Percentiles rank a stretch among this genome's conserved stretches.
Evolutionary conservation across 331 rosid genomes (phyloP).

Genomic region (Malus hybrid): DNA sequence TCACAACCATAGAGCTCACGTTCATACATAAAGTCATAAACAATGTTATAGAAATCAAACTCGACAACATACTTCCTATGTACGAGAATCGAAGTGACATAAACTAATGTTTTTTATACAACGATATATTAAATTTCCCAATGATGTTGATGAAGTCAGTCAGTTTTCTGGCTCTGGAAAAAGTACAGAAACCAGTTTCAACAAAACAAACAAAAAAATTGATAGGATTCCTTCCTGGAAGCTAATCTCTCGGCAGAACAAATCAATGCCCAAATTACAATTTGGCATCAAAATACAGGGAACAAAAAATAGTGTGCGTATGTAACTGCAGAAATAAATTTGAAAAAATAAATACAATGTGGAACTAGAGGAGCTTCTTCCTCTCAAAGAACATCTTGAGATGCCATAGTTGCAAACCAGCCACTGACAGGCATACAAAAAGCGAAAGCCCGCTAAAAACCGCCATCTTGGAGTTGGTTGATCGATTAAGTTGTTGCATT

Average conservation of each 20-base stretch:
- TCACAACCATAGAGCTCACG: no score
- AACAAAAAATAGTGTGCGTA: neutral
- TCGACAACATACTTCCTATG: no score
- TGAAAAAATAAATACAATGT: neutral
- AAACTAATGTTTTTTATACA: no score
- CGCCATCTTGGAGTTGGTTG: constrained; percentile 69
- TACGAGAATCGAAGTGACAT: no score
- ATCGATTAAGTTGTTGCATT: constrained; percentile 74
- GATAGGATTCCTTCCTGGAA: neutral
- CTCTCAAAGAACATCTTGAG: constrained; percentile 88
- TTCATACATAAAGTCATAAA: no score
- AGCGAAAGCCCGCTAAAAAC: constrained; percentile 72
- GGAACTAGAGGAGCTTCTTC: constrained; percentile 73
- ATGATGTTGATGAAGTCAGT: neutral
- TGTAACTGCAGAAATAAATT: neutral
- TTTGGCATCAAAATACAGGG: neutral
- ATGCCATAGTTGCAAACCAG: constrained; percentile 88
- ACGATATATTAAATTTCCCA: no score
- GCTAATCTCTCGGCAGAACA: neutral
- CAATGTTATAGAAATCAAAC: no score
- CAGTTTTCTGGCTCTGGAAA: neutral
- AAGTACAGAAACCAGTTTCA: neutral
- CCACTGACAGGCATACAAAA: constrained; percentile 73
- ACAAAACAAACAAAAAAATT: neutral
- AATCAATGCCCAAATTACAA: neutral